Conservation (phyloP, 345 rosid genomes). For the Abelmoschus esculentus region DNA sequence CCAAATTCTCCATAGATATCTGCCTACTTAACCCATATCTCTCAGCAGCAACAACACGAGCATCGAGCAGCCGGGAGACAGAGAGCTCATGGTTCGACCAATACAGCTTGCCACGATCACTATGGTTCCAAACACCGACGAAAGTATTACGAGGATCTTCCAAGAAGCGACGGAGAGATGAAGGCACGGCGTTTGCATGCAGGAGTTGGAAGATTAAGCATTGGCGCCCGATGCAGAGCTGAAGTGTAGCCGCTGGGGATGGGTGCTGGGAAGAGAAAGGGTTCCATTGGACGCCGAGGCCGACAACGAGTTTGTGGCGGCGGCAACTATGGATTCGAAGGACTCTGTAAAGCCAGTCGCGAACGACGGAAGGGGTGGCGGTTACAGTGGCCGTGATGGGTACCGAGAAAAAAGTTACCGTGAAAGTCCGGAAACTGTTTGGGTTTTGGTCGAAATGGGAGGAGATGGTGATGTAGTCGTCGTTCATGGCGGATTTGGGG, state of each 20-base stretch:
- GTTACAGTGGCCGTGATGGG: slow-evolving; percentile 6
- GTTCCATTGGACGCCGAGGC: slow-evolving; percentile 16
- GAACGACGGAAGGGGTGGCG: slow-evolving; percentile 1
- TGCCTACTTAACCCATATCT: not conserved
- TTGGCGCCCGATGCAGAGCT: slow-evolving; percentile 12
- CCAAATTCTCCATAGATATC: slow-evolving; percentile 15
- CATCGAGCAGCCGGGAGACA: not conserved
- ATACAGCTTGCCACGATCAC: not conserved
- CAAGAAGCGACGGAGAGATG: slow-evolving; percentile 8
- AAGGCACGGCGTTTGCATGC: not conserved
- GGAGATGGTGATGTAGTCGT: not conserved
- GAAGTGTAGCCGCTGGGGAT: slow-evolving; percentile 6
- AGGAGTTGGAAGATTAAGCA: slow-evolving; percentile 13
- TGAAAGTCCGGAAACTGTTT: not conserved
- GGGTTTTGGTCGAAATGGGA: not conserved
- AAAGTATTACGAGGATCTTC: slow-evolving; percentile 6
- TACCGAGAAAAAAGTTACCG: not conserved
- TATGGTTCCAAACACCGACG: slow-evolving; percentile 18
- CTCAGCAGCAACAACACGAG: slow-evolving; percentile 2
- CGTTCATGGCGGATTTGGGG: slow-evolving; percentile 4
- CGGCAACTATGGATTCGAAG: not conserved
- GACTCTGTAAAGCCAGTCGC: slow-evolving; percentile 3
- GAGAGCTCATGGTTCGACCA: not conserved
- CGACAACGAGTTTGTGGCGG: not conserved
- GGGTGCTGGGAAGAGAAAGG: not conserved